phyloP scores from a whole-genome alignment of 176 grass and related monocot genomes.

The Pharus latifolius region DNA sequence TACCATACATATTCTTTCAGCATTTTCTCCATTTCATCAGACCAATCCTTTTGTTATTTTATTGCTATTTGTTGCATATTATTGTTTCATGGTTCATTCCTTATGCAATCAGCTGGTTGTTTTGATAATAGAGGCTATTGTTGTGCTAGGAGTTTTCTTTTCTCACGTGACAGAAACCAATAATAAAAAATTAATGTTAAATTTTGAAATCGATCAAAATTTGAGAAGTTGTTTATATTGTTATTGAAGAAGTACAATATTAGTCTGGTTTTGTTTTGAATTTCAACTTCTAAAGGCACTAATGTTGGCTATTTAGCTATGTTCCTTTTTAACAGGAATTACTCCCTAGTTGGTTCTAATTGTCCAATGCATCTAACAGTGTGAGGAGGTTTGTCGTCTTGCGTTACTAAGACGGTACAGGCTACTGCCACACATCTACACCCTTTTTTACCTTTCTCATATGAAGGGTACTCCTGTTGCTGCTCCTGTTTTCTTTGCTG shows the following conservation, averaged over 20 bases:
- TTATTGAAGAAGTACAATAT: neutral
- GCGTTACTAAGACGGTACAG: conserved; percentile 77
- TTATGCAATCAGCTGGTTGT: neutral
- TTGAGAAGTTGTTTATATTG: neutral
- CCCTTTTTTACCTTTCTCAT: conserved; percentile 83
- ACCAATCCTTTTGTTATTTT: neutral
- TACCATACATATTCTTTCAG: neutral
- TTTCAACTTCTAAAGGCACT: too few relatives aligned
- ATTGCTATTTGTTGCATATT: neutral
- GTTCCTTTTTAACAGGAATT: neutral
- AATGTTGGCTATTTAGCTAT: neutral
- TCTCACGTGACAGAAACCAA: neutral
- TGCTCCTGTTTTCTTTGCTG: conserved; percentile 77
- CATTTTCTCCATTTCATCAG: neutral
- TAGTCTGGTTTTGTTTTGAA: neutral
- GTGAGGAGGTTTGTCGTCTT: conserved; percentile 92
- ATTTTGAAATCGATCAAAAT: too few relatives aligned
- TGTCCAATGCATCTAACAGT: conserved; percentile 36
- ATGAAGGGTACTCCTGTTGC: conserved; percentile 60
- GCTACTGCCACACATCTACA: conserved; percentile 83
- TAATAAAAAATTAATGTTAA: too few relatives aligned
- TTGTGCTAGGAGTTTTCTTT: neutral
- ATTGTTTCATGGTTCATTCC: neutral
- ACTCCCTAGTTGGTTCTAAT: neutral
- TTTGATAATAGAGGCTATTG: neutral